Base-by-base conservation (phyloP, 148 eudicot species). In the Spergularia bocconei region DNA sequence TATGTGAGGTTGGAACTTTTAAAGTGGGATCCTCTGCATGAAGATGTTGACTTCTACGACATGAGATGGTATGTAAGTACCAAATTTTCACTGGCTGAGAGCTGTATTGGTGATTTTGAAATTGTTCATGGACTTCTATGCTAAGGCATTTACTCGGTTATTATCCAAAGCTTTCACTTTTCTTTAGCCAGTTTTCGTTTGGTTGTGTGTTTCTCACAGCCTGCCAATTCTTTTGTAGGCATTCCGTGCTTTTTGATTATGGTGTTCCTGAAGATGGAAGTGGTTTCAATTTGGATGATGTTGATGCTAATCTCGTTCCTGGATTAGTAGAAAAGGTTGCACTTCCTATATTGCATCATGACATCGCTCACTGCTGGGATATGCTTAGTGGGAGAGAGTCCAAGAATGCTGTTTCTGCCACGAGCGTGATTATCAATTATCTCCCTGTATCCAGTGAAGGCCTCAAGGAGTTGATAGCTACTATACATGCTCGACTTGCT, bases 21-120 rank as follows among this genome's bases (percentile, higher is more conserved):
- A 57, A 89, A 92, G 85, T 95, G 99, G 99, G 94, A 95, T 70
- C 99, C 98, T 56, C 91, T 95, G 65, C 98, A 89, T 77, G 91
- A 92, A 75, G 88, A 89, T 78, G 83, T 83, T 59, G 97, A 91
- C 87, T 95, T 95, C 79, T 77, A 77, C 74, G 81, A 91, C 79
- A 95, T 92, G 99, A 87, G 89, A 80, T 95, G 99, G 99, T 95
- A 86, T 53, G 92, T 80, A 77, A 72, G 79, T 79, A 75, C 83
- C 78, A 63, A 36, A 58, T 47, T 68, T 56, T 68, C 73, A 61
- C 79, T 73, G 67, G 53, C 71, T 63, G 78, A 56, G 74, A 39
- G 57, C 61, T 54, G 63, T 80, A 64, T 70, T 36, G 76, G 52
- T 60, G 72, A 21, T 50, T 73, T 64, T 65, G 73, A 60, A 68